These are phyloP conservation scores for Ilex paraguariensis DNA, from an alignment of 305 asterid genomes.

Conservation along the genomic window DNA sequence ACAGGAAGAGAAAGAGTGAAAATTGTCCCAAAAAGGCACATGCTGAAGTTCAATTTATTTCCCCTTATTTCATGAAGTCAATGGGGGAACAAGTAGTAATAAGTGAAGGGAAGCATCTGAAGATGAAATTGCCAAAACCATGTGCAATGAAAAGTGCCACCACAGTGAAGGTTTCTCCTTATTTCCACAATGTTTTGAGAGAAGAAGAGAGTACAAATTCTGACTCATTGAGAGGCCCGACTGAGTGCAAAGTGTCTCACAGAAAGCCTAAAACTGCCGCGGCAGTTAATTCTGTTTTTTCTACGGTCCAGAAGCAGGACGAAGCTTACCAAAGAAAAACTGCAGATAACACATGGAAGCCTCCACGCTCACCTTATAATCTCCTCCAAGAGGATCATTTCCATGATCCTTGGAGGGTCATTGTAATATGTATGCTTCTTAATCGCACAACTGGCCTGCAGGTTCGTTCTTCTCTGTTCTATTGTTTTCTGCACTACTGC, in stretches of 20 bases:
- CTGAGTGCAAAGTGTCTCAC: conserved; percentile 7
- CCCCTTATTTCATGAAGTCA: conserved; percentile 32
- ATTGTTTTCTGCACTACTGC: neutral
- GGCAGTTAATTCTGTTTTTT: conserved; percentile 16
- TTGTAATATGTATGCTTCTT: conserved; percentile 86
- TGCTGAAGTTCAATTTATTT: conserved; percentile 27
- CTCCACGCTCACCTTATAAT: conserved; percentile 64
- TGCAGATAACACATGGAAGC: conserved; percentile 59
- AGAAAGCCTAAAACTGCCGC: conserved; percentile 9
- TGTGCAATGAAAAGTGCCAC: neutral
- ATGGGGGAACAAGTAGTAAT: neutral
- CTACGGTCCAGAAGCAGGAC: conserved; percentile 45
- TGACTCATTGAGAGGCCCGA: conserved; percentile 10
- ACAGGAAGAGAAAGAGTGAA: conserved; percentile 2
- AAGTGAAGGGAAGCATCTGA: conserved; percentile 6
- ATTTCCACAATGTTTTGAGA: conserved; percentile 13
- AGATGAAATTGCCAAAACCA: neutral
- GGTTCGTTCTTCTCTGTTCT: conserved; percentile 23
- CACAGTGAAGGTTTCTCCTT: conserved; percentile 25
- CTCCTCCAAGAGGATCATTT: conserved; percentile 86
- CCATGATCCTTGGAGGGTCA: conserved; percentile 93
- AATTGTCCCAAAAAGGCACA: neutral
- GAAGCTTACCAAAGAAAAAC: conserved; percentile 60
- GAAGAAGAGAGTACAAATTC: conserved; percentile 13
- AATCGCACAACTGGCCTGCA: conserved; percentile 66